Evolutionary conservation across 169 alveolate genomes (phyloP).

Genomic region (Cryptosporidium tyzzeri): DNA sequence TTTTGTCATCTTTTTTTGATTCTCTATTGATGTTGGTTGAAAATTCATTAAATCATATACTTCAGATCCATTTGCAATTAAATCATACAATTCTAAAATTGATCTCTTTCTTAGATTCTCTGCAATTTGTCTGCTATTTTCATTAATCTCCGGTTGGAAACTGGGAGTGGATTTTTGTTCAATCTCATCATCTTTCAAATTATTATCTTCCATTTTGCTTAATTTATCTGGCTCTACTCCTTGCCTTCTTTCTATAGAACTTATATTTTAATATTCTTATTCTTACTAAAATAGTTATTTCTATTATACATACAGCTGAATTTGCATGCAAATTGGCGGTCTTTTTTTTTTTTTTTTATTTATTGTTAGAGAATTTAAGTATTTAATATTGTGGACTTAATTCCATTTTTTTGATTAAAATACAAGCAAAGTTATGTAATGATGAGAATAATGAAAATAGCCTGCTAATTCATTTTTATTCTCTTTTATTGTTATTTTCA

Average conservation of each 20-base stretch:
- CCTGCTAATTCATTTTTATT: background rate
- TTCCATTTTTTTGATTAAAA: background rate
- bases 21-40: constrained; percentile 5
- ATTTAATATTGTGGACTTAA: background rate
- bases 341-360: background rate
- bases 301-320: background rate
- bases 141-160: constrained; percentile 58
- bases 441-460: background rate
- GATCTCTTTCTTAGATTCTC: constrained; percentile 35
- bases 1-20: constrained; percentile 27
- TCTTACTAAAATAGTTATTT: background rate
- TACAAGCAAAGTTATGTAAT: background rate
- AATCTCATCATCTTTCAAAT: background rate
- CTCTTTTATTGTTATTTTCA: background rate
- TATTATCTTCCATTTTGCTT: background rate
- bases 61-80: constrained; percentile 44
- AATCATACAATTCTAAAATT: constrained; percentile 38
- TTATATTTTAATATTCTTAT: background rate
- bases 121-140: constrained; percentile 45
- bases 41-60: constrained; percentile 43
- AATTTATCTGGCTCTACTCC: background rate
- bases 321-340: constrained; percentile 26
- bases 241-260: background rate
- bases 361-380: background rate
- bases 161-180: background rate